Evolutionary conservation across 495 filamentous ascomycete species (phyloP).

Genomic region (Penicillium manginii): DNA sequence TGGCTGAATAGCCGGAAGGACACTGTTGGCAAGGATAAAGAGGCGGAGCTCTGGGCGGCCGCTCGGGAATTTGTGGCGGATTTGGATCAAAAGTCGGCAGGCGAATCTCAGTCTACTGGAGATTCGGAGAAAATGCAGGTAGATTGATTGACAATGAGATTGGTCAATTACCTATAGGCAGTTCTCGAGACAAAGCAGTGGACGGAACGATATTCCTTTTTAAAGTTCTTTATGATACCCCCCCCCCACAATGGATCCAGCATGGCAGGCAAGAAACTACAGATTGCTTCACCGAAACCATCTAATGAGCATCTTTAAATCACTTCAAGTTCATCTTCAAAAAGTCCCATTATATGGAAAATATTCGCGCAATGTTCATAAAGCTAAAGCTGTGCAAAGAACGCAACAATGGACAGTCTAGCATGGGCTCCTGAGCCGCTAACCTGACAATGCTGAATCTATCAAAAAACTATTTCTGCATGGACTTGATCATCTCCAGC

Average conservation of each 20-base stretch:
- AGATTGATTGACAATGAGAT: constrained; percentile 24
- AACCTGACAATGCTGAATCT: not conserved
- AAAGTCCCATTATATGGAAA: constrained; percentile 7
- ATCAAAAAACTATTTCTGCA: constrained; percentile 42
- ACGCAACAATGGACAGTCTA: constrained; percentile 18
- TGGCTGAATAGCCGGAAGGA: constrained; percentile 83
- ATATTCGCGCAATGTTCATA: constrained; percentile 18
- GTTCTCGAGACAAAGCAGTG: too few species aligned
- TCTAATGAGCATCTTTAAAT: not conserved
- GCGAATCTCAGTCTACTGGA: constrained; percentile 15
- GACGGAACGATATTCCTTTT: too few species aligned
- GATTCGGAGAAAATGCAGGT: constrained; percentile 40
- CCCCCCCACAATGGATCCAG: constrained; percentile 4
- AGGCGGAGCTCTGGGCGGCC: constrained; percentile 74
- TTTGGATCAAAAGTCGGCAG: constrained; percentile 19
- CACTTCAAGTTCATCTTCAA: not conserved
- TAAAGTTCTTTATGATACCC: constrained; percentile 38
- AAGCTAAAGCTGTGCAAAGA: constrained; percentile 28
- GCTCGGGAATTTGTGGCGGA: constrained; percentile 55
- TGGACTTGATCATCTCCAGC: constrained; percentile 77
- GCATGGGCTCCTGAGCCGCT: constrained; percentile 17
- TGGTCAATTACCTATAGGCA: too few species aligned
- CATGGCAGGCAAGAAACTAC: not conserved
- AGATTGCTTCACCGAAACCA: not conserved
- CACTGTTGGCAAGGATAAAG: constrained; percentile 75